Evolutionary conservation across 1,139 yeast genomes (phyloP).

Genomic region (Pichia sp.): DNA sequence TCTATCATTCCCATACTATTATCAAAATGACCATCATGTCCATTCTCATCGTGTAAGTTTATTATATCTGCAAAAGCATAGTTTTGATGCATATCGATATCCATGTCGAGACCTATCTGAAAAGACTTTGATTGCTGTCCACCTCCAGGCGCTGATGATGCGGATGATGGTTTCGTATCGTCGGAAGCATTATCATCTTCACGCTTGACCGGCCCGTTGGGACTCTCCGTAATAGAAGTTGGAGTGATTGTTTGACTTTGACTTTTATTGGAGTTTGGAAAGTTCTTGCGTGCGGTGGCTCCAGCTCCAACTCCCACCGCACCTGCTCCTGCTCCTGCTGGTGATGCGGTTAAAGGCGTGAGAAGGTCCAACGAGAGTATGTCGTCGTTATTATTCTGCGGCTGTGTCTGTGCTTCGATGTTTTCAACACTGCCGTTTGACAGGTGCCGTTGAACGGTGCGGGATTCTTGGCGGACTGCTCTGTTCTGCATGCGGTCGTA

Average conservation of each 20-base stretch:
- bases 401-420: too few species aligned
- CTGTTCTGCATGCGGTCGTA: slow-evolving; percentile 29
- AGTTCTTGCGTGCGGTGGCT: too few species aligned
- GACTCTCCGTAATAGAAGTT: slow-evolving; percentile 11
- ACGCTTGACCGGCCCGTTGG: too few species aligned
- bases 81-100: slow-evolving; percentile 9
- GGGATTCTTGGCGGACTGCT: slow-evolving; percentile 23
- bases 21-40: slow-evolving; percentile 8
- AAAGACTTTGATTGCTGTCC: too few species aligned
- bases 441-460: slow-evolving; percentile 16
- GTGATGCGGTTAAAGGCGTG: slow-evolving; percentile 21
- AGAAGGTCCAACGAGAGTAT: slow-evolving; percentile 14
- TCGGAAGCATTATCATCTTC: too few species aligned
- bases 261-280: slow-evolving; percentile 5
- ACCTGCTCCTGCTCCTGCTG: too few species aligned
- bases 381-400: slow-evolving; percentile 12
- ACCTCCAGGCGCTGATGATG: too few species aligned
- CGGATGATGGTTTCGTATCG: neutral
- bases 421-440: too few species aligned
- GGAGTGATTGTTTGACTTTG: slow-evolving; percentile 13
- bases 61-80: slow-evolving; percentile 20
- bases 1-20: slow-evolving; percentile 12
- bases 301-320: too few species aligned
- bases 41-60: slow-evolving; percentile 15
- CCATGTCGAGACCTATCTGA: neutral